Base-by-base conservation (phyloP, 306 rosid genomes). In the Carpinus viminea region DNA sequence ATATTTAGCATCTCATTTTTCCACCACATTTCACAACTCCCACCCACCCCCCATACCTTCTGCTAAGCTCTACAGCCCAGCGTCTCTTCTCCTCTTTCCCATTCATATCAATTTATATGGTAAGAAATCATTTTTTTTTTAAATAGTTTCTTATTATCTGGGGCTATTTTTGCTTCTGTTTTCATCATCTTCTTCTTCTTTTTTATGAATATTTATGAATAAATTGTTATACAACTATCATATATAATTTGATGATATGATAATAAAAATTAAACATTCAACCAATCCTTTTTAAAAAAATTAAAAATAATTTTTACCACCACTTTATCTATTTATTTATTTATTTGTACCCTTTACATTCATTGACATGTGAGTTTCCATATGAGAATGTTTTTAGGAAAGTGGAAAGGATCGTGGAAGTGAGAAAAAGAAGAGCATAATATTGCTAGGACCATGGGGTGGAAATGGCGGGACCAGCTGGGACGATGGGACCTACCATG, bases 401-500 rank as follows among this genome's bases (percentile, higher is more conserved):
- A 57, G 59, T 21, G 81, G 85, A 66, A 51, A 79, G 86, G 83
- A 83, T 52, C 83, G 76, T 53, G 74, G 68, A 69, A 50, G 31
- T 68, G 47, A 68, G 71, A 83, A 61, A 86, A 86, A 83, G 76
- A 86, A 24, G 76, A 88, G 68, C 70, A 45, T 82, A 55, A 76
- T 62, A 48, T 4, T 18, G 72, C 74, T 82, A 70, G 92, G 93
- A 70, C 88, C 97, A 66, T 88, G 93, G 94, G 93, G 93, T 77
- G 95, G 95, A 46, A 83, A 81, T 12, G 94, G 93, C 0, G 97
- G 95, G 55, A 79, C 26, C 50, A 74, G 51, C 73, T 90, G 93
- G 97, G 94, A 90, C 41, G 94, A 90, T 74, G 93, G 97, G 15
- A 41, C 53, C 77, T 88, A 85, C 80, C 59, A 70, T 43, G 91